Conservation (phyloP, 1,139 yeast species). For the Pneumocystis jirovecii region DNA sequence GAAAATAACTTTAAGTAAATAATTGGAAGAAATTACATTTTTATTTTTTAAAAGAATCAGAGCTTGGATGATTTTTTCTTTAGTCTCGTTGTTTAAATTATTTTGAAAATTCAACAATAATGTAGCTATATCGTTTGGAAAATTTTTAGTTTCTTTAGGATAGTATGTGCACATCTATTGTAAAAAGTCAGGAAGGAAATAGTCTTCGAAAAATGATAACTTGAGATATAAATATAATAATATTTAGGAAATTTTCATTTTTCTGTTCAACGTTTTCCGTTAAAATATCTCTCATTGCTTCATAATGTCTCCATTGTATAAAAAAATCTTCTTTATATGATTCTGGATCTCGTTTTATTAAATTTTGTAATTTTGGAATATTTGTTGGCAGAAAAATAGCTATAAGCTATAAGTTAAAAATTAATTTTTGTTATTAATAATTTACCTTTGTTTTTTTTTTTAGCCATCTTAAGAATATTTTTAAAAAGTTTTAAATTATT, state of each 20-base stretch:
- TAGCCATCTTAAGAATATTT: not conserved
- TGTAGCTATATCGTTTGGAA: slow-evolving; percentile 64
- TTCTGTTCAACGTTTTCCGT: slow-evolving; percentile 35
- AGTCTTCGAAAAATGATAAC: slow-evolving; percentile 38
- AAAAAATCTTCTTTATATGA: slow-evolving; percentile 87
- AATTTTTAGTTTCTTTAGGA: slow-evolving; percentile 72
- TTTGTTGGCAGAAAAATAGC: slow-evolving; percentile 86
- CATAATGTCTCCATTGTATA: slow-evolving; percentile 85
- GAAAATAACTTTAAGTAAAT: slow-evolving; percentile 69
- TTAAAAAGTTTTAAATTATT: not conserved
- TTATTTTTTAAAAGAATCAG: slow-evolving; percentile 82
- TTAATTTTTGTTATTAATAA: not conserved
- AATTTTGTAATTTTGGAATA: slow-evolving; percentile 76
- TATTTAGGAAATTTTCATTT: slow-evolving; percentile 60
- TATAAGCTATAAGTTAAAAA: slow-evolving; percentile 52
- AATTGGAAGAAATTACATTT: slow-evolving; percentile 64
- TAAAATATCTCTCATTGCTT: slow-evolving; percentile 75
- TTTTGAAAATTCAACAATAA: slow-evolving; percentile 62
- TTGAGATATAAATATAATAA: slow-evolving; percentile 81
- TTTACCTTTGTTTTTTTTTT: not conserved
- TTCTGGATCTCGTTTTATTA: slow-evolving; percentile 80
- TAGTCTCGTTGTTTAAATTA: slow-evolving; percentile 64
- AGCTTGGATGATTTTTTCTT: slow-evolving; percentile 84
- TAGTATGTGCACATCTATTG: slow-evolving; percentile 34
- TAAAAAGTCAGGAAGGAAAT: not conserved